phyloP scores from a whole-genome alignment of 495 filamentous ascomycete species.

The Penicillium paxilli region DNA sequence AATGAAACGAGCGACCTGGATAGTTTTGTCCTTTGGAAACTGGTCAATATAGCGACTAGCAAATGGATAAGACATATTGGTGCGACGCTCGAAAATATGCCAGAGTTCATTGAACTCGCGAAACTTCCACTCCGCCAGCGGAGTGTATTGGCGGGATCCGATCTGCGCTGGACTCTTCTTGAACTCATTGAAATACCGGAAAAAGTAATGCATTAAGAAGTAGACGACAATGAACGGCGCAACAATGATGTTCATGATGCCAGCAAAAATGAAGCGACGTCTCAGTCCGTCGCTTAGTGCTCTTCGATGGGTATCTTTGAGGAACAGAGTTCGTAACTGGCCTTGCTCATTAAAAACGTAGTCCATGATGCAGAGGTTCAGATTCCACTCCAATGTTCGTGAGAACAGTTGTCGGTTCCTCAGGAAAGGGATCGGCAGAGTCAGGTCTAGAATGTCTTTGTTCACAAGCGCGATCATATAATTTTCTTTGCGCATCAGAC shows the following conservation, averaged over 20 bases:
- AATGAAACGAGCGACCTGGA: slow-evolving; percentile 77
- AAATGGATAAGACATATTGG: slow-evolving; percentile 93
- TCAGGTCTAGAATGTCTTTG: slow-evolving; percentile 89
- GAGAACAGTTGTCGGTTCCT: slow-evolving; percentile 77
- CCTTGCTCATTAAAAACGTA: slow-evolving; percentile 88
- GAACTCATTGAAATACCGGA: slow-evolving; percentile 93
- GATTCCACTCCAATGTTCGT: slow-evolving; percentile 80
- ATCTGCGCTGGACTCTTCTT: slow-evolving; percentile 86
- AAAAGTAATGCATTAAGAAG: slow-evolving; percentile 82
- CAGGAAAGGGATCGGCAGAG: slow-evolving; percentile 81
- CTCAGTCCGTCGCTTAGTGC: slow-evolving; percentile 75
- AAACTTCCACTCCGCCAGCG: slow-evolving; percentile 96
- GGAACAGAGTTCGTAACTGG: slow-evolving; percentile 77
- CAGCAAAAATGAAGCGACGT: slow-evolving; percentile 74
- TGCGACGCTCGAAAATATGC: slow-evolving; percentile 84
- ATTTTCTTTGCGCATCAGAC: slow-evolving; percentile 94
- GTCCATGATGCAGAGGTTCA: slow-evolving; percentile 86
- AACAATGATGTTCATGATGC: slow-evolving; percentile 80
- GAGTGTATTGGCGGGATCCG: slow-evolving; percentile 84
- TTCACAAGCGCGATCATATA: slow-evolving; percentile 96
- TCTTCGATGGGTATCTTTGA: slow-evolving; percentile 78
- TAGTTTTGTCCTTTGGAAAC: slow-evolving; percentile 92
- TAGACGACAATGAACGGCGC: slow-evolving; percentile 83
- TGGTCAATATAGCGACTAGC: slow-evolving; percentile 92
- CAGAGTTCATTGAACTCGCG: slow-evolving; percentile 96